Conservation (phyloP, 192 early-diverging fungal species). For the Geranomyces variabilis region DNA sequence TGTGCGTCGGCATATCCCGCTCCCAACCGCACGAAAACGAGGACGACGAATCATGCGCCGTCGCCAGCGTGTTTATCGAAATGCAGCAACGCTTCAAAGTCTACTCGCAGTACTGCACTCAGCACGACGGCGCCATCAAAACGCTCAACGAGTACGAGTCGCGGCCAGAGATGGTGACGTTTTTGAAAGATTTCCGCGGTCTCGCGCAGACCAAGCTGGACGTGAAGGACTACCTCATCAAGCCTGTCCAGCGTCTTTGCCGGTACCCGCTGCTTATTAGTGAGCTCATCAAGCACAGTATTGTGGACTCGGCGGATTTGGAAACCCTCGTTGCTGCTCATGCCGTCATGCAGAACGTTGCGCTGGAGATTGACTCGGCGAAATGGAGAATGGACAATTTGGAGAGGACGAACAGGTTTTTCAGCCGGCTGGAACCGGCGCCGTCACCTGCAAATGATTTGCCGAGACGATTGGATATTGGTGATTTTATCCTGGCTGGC, state of each 20-base stretch:
- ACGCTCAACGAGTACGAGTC: conserved; percentile 35
- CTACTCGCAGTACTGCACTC: conserved; percentile 39
- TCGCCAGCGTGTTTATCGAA: conserved; percentile 25
- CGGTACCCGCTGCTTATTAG: conserved; percentile 35
- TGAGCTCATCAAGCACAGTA: conserved; percentile 35
- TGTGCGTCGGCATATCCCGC: background rate
- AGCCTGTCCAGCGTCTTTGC: conserved; percentile 42
- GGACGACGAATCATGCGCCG: background rate
- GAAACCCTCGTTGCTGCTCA: conserved; percentile 22
- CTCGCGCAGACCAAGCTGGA: conserved; percentile 33
- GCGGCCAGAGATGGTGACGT: conserved; percentile 38
- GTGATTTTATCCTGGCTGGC: conserved; percentile 32
- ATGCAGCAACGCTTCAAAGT: conserved; percentile 34
- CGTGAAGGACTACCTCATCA: conserved; percentile 39
- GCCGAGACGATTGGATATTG: conserved; percentile 25
- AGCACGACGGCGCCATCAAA: conserved; percentile 37
- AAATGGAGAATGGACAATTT: conserved; percentile 38
- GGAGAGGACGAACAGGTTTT: conserved; percentile 37
- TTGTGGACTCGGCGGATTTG: background rate
- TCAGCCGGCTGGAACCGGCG: conserved; percentile 25
- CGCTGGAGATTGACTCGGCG: conserved; percentile 37
- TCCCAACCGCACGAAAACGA: background rate
- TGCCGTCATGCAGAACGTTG: conserved; percentile 35
- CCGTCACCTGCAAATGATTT: conserved; percentile 5
- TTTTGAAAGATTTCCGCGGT: conserved; percentile 35